Evolutionary conservation across 1,284 basidiomycete species (phyloP), one percentile per base, ranked within the genome.

Genomic region (Tremellales sp.): DNA sequence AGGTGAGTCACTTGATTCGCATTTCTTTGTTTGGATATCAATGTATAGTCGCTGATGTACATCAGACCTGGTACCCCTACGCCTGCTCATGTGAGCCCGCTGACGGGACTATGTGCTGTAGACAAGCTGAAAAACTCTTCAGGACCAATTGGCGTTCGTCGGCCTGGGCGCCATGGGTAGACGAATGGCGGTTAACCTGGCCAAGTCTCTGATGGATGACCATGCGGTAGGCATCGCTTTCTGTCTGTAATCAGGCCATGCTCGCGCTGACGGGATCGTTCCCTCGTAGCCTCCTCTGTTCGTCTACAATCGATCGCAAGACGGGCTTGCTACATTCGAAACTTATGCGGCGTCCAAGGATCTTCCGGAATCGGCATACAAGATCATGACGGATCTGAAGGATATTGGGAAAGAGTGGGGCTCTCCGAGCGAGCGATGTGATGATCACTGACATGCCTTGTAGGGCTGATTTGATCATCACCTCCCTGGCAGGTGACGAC

Each of bases 401-500:
- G 66, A 70, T 45, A 66, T 74, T 31, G 71, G 63, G 7, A 48
- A 57, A 46, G 58, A 54, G 66, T 72, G 43, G 51, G 69, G 63
- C 13, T 24, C 22, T 13, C n/a, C n/a, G n/a, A n/a, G n/a, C n/a
- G n/a, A n/a, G n/a, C n/a, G n/a, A n/a, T n/a, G n/a, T n/a, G n/a
- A n/a, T n/a, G n/a, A n/a, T n/a, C n/a, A n/a, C 26, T 34, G 4
- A 26, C 14, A 27, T 33, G 25, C 26, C 7, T 26, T 10, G 4
- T 75, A 83, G 60, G 9, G 86, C 85, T 65, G 87, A 94, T 71
- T 73, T 94, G 56, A 79, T 94, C 61, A 75, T 94, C 64, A 86
- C 86, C 34, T 84, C 80, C 52, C 77, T 94, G 24, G 78, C 80
- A 13, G 80, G 79, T 55, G 91, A 95, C 60, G 79, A 78, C 7